Base-by-base conservation (phyloP, 2,329 filamentous ascomycete genomes). In the Colletotrichum simmondsii region DNA sequence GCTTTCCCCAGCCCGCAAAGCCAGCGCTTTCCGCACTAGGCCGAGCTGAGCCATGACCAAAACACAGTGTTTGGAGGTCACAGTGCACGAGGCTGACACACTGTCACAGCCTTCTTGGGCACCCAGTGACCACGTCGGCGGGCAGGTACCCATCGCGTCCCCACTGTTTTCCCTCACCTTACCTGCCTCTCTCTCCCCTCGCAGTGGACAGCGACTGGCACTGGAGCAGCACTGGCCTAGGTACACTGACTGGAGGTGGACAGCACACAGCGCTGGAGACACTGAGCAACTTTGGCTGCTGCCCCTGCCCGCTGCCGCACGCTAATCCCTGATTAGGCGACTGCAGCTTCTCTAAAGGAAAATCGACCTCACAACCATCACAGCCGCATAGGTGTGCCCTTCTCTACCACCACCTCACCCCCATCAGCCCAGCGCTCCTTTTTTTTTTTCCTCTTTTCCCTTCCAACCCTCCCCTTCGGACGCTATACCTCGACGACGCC, bases 261-360 rank as follows among this genome's bases (percentile, higher is more conserved):
- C 61, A 53, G 26, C 32, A 35, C 32, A 52, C 61, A 63, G 61
- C 26, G 54, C 52, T 65, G 62, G 28, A 56, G 28, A 56, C 61
- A 63, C 26, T 32, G 26, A 63, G 61, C 10, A 64, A 53, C 53
- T 52, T 49, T 59, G 30, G 59, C 59, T 69, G 59, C 59, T 60
- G 65, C 72, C 68, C 64, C 32, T 35, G 10, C 32, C 32, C 3
- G 32, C 32, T 72, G 74, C 63, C 64, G 67, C n/a, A 70, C 80
- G 78, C 82, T 83, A 82, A 74, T 73, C 82, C 80, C 58, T 77
- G 79, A 79, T 64, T 75, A 80, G 80, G 75, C 73, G 68, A 71
- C 75, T 76, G 76, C 74, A 80, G 78, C 77, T 80, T 73, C 69
- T 72, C 37, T 58, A 19, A 19, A 19, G 75, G 77, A 80, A 79